Evolutionary conservation across 2,329 filamentous ascomycete species (phyloP), one percentile per base, ranked within the genome.

Genomic region (Chaetomium strumarium): DNA sequence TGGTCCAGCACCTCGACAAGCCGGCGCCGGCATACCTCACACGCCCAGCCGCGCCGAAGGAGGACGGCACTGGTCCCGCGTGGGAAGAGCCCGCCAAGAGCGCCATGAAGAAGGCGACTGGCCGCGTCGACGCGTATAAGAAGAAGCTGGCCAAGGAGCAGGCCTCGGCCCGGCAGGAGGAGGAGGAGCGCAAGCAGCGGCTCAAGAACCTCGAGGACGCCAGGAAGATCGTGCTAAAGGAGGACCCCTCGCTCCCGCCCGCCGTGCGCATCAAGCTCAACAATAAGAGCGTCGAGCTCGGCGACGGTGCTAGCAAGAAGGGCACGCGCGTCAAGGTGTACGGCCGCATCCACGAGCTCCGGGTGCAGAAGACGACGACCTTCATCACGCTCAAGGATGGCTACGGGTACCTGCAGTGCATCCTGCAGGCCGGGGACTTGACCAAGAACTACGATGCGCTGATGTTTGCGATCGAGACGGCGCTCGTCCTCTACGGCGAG

Each of bases 371-470:
- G 72, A 85, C 88, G 65, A 81, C 89, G 58, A 84, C 90, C 51
- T 96, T 96, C 71, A 77, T 96, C 66, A 92, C 86, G n/a, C 75
- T 96, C 58, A 78, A 84, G 58, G 89, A 95, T 66, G 91, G 91
- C 53, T 88, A 91, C 64, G 88, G 87, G 49, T 84, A 85, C 65
- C 77, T 97, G 68, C 90, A 96, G 75, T 91, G 89, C 66, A 79
- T 96, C 57, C 75, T 96, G 60, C 80, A 83, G 51, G 70, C 77
- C 3, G 90, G 90, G 52, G 79, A 90, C 58, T 78, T 97, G 62
- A 86, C 89, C 60, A 90, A 90, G 76, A 92, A 88, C n/a, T 95
- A 95, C 74, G 90, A 95, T 66, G 88, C 89, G 57, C 75, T 95
- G 62, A 90, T 86, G 20, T 80, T 96, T 62, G 88, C 89, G 31